These are phyloP conservation scores for Suillus subalutaceus DNA, from an alignment of 768 basidiomycete species.

Conservation along the genomic window DNA sequence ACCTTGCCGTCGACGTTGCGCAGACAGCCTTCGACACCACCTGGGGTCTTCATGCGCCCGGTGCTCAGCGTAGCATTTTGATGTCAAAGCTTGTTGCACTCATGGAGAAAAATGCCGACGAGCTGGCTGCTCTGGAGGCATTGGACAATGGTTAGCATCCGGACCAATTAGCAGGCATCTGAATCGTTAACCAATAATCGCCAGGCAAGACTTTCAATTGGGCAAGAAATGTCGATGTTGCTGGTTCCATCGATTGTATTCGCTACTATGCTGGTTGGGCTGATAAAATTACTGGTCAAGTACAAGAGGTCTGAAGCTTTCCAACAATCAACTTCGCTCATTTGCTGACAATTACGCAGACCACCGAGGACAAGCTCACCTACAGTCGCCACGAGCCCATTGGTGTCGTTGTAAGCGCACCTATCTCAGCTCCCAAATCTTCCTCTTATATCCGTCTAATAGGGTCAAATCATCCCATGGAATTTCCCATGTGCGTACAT, in stretches of 20 bases:
- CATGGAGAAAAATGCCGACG: conserved; percentile 62
- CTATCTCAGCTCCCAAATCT: too few relatives aligned
- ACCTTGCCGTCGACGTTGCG: conserved; percentile 71
- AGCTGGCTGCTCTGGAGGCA: conserved; percentile 74
- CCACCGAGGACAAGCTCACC: conserved; percentile 48
- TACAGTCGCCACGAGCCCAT: conserved; percentile 74
- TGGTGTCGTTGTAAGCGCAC: conserved; percentile 45
- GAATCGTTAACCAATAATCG: not conserved
- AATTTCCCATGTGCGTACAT: conserved; percentile 50
- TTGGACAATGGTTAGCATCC: conserved; percentile 57
- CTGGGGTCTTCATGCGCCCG: conserved; percentile 70
- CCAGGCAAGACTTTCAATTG: conserved; percentile 57
- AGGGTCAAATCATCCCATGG: conserved; percentile 43
- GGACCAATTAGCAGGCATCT: not conserved
- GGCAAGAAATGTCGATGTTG: conserved; percentile 55
- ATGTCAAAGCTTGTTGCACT: conserved; percentile 66
- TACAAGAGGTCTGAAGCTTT: conserved; percentile 51
- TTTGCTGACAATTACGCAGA: conserved; percentile 23
- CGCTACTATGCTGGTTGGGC: conserved; percentile 91
- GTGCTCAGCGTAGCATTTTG: conserved; percentile 52
- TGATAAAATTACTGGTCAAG: conserved; percentile 80
- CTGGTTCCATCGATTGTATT: conserved; percentile 50
- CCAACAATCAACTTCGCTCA: not conserved
- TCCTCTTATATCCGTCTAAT: too few relatives aligned
- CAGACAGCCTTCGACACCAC: conserved; percentile 58